Conservation (phyloP, 2,329 filamentous ascomycete genomes). For the Claviceps pazoutovae region DNA sequence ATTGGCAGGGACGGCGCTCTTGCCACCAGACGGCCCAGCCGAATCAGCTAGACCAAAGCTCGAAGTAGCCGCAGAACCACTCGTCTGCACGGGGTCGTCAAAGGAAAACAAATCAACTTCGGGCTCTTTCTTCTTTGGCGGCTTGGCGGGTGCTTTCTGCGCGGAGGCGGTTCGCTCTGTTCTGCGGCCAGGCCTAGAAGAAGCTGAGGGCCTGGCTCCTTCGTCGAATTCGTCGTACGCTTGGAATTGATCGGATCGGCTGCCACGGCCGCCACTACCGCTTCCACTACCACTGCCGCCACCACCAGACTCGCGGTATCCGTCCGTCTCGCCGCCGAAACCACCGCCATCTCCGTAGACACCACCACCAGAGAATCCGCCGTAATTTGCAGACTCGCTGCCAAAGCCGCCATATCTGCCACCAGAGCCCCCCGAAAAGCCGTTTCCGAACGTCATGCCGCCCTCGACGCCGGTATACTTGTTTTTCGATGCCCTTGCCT, state of each 20-base stretch:
- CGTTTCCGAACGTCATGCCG: conserved; percentile 47
- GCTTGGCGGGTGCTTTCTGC: conserved; percentile 38
- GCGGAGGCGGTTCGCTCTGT: conserved; percentile 18
- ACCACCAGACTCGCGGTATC: conserved; percentile 86
- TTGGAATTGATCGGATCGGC: conserved; percentile 66
- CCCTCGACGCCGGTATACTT: conserved; percentile 95
- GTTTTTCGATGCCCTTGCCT: conserved; percentile 76
- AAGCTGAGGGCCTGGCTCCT: conserved; percentile 33
- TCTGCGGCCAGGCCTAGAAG: conserved; percentile 29
- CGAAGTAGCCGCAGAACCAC: conserved; percentile 31
- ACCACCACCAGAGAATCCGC: conserved; percentile 50
- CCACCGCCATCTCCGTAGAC: conserved; percentile 96
- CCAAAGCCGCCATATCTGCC: conserved; percentile 82
- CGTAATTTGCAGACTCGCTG: conserved; percentile 65
- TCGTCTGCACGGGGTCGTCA: conserved; percentile 54
- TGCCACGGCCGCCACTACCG: conserved; percentile 35
- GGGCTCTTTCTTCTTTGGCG: conserved; percentile 71
- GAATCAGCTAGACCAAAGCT: conserved; percentile 34
- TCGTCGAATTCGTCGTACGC: conserved; percentile 97
- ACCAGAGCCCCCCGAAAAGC: conserved; percentile 28
- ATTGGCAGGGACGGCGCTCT: conserved; percentile 19
- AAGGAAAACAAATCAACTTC: conserved; percentile 89
- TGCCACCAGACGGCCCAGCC: conserved; percentile 11
- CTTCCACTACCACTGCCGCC: conserved; percentile 54
- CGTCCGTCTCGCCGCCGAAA: conserved; percentile 52